Percentiles rank a stretch among this genome's conserved stretches.
Conservation (phyloP, 2,329 filamentous ascomycete species). For the Byssochlamys sp. region DNA sequence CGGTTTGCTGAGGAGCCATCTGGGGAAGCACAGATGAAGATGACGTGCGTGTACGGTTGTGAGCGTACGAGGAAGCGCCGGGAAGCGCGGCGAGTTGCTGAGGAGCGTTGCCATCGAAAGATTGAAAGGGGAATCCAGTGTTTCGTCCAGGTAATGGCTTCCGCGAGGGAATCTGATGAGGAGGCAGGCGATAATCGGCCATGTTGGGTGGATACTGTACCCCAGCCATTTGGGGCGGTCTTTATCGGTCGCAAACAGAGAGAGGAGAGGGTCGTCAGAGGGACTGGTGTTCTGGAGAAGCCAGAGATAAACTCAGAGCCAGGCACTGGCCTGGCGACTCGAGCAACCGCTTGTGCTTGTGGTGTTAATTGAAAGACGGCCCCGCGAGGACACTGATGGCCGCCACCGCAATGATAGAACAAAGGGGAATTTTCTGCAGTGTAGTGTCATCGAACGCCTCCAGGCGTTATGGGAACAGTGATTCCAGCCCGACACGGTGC, state of each 20-base stretch:
- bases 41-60: slow-evolving; percentile 32
- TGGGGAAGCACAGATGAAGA: slow-evolving; percentile 27
- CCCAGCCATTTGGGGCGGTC: slow-evolving; percentile 16
- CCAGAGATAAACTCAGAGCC: not conserved
- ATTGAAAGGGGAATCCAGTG: slow-evolving; percentile 8
- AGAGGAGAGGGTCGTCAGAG: not conserved
- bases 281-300: not conserved
- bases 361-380: not conserved
- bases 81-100: slow-evolving; percentile 15
- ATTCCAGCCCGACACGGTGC: not conserved
- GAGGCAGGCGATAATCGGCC: slow-evolving; percentile 27
- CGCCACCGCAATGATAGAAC: not conserved
- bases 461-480: not conserved
- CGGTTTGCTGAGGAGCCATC: slow-evolving; percentile 13
- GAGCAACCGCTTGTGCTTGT: not conserved
- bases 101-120: slow-evolving; percentile 4
- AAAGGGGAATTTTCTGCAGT: not conserved
- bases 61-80: slow-evolving; percentile 16
- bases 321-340: not conserved
- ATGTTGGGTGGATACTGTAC: slow-evolving; percentile 20
- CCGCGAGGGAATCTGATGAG: slow-evolving; percentile 17
- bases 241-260: not conserved
- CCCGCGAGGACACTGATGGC: not conserved
- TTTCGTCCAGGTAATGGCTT: slow-evolving; percentile 7
- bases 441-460: not conserved